Percentiles rank a stretch among this genome's conserved stretches.
phyloP scores from a whole-genome alignment of 1,139 yeast genomes.

The Lodderomyces elongisporus region DNA sequence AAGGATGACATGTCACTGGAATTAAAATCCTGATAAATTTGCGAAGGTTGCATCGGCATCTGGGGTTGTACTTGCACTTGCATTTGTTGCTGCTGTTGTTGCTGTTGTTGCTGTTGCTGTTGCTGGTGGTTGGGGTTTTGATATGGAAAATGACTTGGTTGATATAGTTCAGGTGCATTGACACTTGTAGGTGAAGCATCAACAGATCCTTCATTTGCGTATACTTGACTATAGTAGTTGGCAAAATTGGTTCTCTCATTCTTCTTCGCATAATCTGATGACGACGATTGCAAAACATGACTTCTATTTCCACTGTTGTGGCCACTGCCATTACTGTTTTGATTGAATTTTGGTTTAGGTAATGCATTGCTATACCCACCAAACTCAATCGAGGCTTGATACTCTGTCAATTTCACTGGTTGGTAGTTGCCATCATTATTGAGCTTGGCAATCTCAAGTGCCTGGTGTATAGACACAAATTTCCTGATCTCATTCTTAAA shows the following conservation, averaged over 20 bases:
- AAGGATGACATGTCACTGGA: neutral
- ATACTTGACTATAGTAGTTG: constrained; percentile 24
- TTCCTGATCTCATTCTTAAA: constrained; percentile 29
- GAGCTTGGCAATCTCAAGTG: constrained; percentile 28
- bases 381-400: constrained; percentile 39
- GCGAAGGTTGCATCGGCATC: neutral
- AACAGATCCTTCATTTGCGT: constrained; percentile 15
- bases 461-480: constrained; percentile 28
- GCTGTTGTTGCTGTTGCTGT: constrained; percentile 3
- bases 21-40: neutral
- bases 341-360: constrained; percentile 19
- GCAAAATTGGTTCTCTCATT: constrained; percentile 13
- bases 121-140: constrained; percentile 4
- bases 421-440: constrained; percentile 25
- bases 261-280: constrained; percentile 15
- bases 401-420: constrained; percentile 32
- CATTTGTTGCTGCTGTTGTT: neutral
- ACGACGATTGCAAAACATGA: neutral
- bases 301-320: constrained; percentile 4
- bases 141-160: neutral
- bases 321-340: constrained; percentile 1
- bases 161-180: neutral
- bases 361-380: constrained; percentile 38
- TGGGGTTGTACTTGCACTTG: constrained; percentile 2
- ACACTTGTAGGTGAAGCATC: constrained; percentile 1